Conservation (phyloP, 495 filamentous ascomycete species). For the Cetradonia linearis region DNA sequence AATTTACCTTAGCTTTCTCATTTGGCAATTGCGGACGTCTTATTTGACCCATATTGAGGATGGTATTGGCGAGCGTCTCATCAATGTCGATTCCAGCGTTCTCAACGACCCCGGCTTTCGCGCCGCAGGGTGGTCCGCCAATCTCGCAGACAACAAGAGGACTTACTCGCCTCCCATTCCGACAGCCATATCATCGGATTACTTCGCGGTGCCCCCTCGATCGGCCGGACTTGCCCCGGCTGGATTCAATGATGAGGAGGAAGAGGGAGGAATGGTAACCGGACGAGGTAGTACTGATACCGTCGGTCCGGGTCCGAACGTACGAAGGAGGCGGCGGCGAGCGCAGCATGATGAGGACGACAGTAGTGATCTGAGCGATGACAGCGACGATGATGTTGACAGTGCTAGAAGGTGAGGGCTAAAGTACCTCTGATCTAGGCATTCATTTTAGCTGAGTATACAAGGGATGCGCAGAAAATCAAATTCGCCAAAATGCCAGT, state of each 20-base stretch:
- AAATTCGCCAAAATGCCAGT: constrained; percentile 92
- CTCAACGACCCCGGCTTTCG: constrained; percentile 94
- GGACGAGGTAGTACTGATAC: constrained; percentile 65
- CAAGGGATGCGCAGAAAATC: constrained; percentile 65
- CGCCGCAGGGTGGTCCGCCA: constrained; percentile 81
- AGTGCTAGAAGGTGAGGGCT: constrained; percentile 32
- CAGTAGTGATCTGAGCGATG: constrained; percentile 91
- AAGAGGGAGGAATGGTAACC: constrained; percentile 73
- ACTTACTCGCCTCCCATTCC: constrained; percentile 96
- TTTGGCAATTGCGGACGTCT: constrained; percentile 85
- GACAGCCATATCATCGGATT: constrained; percentile 78
- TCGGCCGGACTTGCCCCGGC: constrained; percentile 38
- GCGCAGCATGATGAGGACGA: constrained; percentile 90
- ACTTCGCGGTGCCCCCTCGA: constrained; percentile 63
- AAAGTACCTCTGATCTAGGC: constrained; percentile 18
- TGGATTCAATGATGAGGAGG: constrained; percentile 54
- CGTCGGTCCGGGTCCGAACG: constrained; percentile 51
- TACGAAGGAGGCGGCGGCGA: constrained; percentile 40
- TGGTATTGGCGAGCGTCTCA: constrained; percentile 89
- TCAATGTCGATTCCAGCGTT: constrained; percentile 80
- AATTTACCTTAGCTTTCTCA: constrained; percentile 56
- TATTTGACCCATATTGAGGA: constrained; percentile 88
- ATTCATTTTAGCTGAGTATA: neutral
- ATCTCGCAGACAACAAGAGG: constrained; percentile 67
- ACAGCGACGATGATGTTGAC: constrained; percentile 85